These are phyloP conservation scores for Bisporella sp. DNA, from an alignment of 2,329 filamentous ascomycete genomes.

Conservation along the genomic window DNA sequence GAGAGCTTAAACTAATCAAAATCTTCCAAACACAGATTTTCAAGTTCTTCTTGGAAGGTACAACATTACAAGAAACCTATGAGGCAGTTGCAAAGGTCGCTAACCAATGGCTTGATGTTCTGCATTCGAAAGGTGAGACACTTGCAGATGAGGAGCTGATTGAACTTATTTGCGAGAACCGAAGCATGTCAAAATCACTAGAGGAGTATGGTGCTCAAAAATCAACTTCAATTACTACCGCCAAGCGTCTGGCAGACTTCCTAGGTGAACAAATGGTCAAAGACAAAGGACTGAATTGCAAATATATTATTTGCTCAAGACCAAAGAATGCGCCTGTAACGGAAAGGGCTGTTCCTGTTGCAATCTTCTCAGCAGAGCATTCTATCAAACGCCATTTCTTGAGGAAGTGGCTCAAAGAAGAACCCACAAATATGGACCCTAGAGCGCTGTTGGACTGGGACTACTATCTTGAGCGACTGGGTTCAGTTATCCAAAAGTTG, in stretches of 20 bases:
- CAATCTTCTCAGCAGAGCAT: slow-evolving; percentile 93
- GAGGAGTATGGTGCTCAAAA: slow-evolving; percentile 96
- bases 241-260: slow-evolving; percentile 90
- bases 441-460: slow-evolving; percentile 89
- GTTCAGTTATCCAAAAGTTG: slow-evolving; percentile 96
- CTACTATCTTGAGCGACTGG: slow-evolving; percentile 93
- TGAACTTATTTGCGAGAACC: slow-evolving; percentile 99
- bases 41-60: slow-evolving; percentile 95
- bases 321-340: slow-evolving; percentile 89
- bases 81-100: slow-evolving; percentile 87
- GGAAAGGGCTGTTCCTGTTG: slow-evolving; percentile 87
- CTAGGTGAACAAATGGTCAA: slow-evolving; percentile 98
- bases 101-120: slow-evolving; percentile 92
- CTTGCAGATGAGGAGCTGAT: slow-evolving; percentile 95
- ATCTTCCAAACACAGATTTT: slow-evolving; percentile 99
- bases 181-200: slow-evolving; percentile 94
- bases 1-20: slow-evolving; percentile 98
- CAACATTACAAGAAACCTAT: slow-evolving; percentile 83
- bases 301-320: slow-evolving; percentile 91
- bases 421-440: slow-evolving; percentile 85
- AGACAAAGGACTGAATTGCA: slow-evolving; percentile 98
- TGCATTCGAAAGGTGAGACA: slow-evolving; percentile 81
- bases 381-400: slow-evolving; percentile 82
- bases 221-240: slow-evolving; percentile 98
- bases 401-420: slow-evolving; percentile 92